Conservation (phyloP, 768 basidiomycete species). For the Mycena indigotica region DNA sequence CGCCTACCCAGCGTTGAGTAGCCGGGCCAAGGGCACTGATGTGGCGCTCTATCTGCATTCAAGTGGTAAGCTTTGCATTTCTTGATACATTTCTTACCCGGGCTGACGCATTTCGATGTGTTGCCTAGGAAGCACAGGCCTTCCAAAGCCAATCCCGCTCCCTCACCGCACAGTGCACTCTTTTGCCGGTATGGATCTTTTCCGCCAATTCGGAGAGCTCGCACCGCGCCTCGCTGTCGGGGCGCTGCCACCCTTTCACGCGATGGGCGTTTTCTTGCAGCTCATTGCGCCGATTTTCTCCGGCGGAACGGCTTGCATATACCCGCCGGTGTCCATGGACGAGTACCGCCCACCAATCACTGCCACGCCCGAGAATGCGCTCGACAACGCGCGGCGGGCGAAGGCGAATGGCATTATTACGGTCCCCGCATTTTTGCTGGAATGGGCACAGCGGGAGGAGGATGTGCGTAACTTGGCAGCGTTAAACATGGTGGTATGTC, state of each 20-base stretch:
- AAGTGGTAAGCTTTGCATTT: no score
- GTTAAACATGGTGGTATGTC: slow-evolving; percentile 30
- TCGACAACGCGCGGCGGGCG: slow-evolving; percentile 34
- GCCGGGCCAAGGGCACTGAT: no score
- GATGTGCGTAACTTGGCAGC: slow-evolving; percentile 31
- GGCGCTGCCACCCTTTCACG: slow-evolving; percentile 43
- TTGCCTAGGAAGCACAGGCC: slow-evolving; percentile 17
- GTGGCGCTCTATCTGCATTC: no score
- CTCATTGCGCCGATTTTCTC: slow-evolving; percentile 33
- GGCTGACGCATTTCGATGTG: no score
- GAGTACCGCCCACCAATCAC: slow-evolving; percentile 32
- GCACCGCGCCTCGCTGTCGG: slow-evolving; percentile 12
- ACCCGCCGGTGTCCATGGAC: slow-evolving; percentile 32
- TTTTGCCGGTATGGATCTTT: background rate
- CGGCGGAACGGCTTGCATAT: slow-evolving; percentile 31
- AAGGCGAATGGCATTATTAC: slow-evolving; percentile 34
- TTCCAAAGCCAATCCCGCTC: slow-evolving; percentile 16
- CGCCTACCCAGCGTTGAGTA: no score
- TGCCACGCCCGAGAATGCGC: slow-evolving; percentile 41
- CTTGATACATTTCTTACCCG: no score
- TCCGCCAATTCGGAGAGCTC: background rate
- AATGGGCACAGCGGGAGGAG: slow-evolving; percentile 36
- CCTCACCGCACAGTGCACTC: slow-evolving; percentile 7
- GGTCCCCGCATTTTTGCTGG: slow-evolving; percentile 42
- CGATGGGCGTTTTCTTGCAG: slow-evolving; percentile 33